These are phyloP conservation scores for Polychaeton citri DNA, from an alignment of 2,329 filamentous ascomycete species.

Conservation along the genomic window DNA sequence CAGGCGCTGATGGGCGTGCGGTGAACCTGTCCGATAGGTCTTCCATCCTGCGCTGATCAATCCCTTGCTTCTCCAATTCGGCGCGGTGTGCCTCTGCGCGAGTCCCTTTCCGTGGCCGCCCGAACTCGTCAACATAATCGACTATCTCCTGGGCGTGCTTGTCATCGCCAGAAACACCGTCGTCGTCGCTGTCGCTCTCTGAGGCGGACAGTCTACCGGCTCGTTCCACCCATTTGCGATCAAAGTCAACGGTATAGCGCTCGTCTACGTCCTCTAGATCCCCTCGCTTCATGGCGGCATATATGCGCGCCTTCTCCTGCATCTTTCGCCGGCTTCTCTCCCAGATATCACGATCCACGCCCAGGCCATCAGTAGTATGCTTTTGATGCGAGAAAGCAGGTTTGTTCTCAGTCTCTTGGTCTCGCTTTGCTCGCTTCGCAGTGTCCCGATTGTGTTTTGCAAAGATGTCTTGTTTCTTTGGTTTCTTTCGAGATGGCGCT, in stretches of 20 bases:
- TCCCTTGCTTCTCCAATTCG: conserved; percentile 39
- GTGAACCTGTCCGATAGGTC: conserved; percentile 49
- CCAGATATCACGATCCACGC: conserved; percentile 43
- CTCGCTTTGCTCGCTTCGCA: conserved; percentile 49
- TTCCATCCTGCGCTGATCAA: conserved; percentile 41
- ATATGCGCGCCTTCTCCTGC: conserved; percentile 79
- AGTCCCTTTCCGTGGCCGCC: conserved; percentile 63
- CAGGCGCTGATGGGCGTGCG: conserved; percentile 50
- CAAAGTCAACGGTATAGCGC: conserved; percentile 73
- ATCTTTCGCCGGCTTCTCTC: conserved; percentile 65
- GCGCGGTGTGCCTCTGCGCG: conserved; percentile 53
- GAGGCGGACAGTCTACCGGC: conserved; percentile 21
- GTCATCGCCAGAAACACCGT: conserved; percentile 25
- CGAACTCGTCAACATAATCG: conserved; percentile 86
- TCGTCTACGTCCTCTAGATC: conserved; percentile 53
- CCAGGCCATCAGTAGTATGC: conserved; percentile 48
- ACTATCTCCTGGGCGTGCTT: conserved; percentile 47
- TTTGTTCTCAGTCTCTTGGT: conserved; percentile 41
- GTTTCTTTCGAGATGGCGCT: conserved; percentile 36
- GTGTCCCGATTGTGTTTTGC: conserved; percentile 49
- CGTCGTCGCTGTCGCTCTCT: conserved; percentile 26
- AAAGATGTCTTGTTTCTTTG: conserved; percentile 58
- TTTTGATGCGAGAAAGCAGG: conserved; percentile 47
- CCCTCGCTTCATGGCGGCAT: conserved; percentile 83
- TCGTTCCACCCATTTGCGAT: conserved; percentile 79